These are phyloP conservation scores for Cystofilobasidium ferigula DNA, from an alignment of 768 basidiomycete species.

Conservation along the genomic window DNA sequence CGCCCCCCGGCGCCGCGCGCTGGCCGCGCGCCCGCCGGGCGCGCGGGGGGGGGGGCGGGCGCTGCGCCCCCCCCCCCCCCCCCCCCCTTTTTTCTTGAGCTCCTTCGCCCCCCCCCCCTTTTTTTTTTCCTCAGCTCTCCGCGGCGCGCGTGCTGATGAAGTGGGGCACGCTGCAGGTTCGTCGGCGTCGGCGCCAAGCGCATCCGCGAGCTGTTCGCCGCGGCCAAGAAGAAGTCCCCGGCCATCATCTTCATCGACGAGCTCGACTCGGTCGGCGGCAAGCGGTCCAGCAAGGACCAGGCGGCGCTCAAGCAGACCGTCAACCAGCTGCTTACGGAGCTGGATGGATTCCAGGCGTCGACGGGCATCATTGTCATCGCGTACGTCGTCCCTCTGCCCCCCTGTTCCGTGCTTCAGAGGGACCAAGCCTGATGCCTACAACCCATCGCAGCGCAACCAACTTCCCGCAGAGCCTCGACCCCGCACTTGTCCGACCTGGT, in stretches of 20 bases:
- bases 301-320: slow-evolving; percentile 46
- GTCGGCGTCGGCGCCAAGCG: slow-evolving; percentile 85
- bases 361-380: slow-evolving; percentile 91
- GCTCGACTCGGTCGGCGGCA: slow-evolving; percentile 83
- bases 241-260: slow-evolving; percentile 99
- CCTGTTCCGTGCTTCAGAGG: neutral
- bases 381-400: slow-evolving; percentile 38
- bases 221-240: slow-evolving; percentile 85
- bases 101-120: too few relatives aligned
- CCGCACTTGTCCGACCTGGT: slow-evolving; percentile 88
- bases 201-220: slow-evolving; percentile 84
- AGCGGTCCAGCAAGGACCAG: slow-evolving; percentile 40
- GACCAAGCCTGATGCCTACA: too few relatives aligned
- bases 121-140: too few relatives aligned
- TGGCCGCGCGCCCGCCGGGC: too few relatives aligned
- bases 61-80: too few relatives aligned
- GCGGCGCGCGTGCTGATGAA: too few relatives aligned
- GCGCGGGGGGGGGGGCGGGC: too few relatives aligned
- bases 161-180: slow-evolving; percentile 28
- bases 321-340: slow-evolving; percentile 90
- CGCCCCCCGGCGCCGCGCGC: too few relatives aligned
- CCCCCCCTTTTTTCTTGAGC: too few relatives aligned
- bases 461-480: slow-evolving; percentile 88
- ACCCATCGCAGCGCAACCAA: slow-evolving; percentile 52
- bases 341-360: slow-evolving; percentile 88